phyloP scores from a whole-genome alignment of 1,284 basidiomycete genomes.

The Boletus albobrunnescens region DNA sequence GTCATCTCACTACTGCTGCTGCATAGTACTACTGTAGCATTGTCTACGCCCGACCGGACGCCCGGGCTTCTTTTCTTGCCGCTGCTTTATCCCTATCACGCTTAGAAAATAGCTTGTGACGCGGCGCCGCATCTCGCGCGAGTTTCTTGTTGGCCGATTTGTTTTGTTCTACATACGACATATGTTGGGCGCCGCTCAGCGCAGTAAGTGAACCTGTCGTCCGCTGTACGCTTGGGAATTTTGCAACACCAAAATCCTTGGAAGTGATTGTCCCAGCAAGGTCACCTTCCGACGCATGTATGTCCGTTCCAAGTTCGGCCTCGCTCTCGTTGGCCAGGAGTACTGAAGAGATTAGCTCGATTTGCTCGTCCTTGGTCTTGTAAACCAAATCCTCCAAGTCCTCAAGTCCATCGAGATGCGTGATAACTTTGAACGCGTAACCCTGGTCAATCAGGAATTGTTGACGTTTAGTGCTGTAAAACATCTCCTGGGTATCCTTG shows the following conservation, averaged over 20 bases:
- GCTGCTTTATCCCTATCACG: constrained; percentile 64
- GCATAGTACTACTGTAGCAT: not conserved
- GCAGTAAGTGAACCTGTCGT: constrained; percentile 83
- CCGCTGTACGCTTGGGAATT: constrained; percentile 71
- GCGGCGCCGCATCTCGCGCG: constrained; percentile 58
- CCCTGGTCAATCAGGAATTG: constrained; percentile 99
- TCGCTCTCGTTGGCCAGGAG: constrained; percentile 89
- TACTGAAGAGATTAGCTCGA: constrained; percentile 90
- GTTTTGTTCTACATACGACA: constrained; percentile 90
- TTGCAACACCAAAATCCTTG: constrained; percentile 63
- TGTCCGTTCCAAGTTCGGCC: constrained; percentile 84
- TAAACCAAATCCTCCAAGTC: constrained; percentile 88
- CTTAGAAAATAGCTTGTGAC: constrained; percentile 81
- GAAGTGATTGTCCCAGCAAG: constrained; percentile 75
- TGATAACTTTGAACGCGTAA: constrained; percentile 99
- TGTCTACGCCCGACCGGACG: constrained; percentile 35
- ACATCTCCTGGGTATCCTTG: constrained; percentile 99
- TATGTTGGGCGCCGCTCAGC: constrained; percentile 83
- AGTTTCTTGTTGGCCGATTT: constrained; percentile 86
- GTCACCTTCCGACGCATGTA: constrained; percentile 73
- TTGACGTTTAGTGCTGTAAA: constrained; percentile 97
- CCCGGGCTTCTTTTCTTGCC: constrained; percentile 52
- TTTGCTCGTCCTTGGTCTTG: constrained; percentile 87
- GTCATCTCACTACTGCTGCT: constrained; percentile 17
- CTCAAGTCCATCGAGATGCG: constrained; percentile 91